Conservation (phyloP, 2,329 filamentous ascomycete species). For the Scedosporium apiospermum region DNA sequence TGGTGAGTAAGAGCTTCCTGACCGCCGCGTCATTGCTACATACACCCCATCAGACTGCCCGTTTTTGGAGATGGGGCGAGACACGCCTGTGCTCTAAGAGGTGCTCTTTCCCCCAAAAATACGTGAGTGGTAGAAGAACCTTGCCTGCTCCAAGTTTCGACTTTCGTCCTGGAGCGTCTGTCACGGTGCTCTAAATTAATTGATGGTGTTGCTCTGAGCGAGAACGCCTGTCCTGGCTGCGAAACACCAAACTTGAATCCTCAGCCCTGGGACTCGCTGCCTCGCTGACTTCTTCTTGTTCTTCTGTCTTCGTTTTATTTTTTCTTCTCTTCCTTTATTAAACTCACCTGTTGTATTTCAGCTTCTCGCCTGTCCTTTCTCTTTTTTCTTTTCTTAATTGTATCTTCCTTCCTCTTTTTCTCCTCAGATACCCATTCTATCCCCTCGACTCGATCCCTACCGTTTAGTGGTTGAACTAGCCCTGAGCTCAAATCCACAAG, state of each 20-base stretch:
- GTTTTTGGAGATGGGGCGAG: background rate
- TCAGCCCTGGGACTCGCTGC: background rate
- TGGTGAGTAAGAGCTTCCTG: conserved; percentile 1
- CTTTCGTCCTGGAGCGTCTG: too few relatives aligned
- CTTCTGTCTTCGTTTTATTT: background rate
- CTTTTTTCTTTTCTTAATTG: background rate
- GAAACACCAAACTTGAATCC: background rate
- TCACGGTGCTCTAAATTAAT: too few relatives aligned
- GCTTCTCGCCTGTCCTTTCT: background rate
- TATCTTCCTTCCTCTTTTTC: background rate
- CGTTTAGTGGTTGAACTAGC: background rate
- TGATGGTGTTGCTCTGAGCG: background rate
- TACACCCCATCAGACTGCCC: background rate
- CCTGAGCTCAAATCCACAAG: background rate
- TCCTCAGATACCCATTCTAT: background rate
- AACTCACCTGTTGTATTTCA: background rate
- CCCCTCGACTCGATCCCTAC: background rate
- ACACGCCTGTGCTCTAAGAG: background rate
- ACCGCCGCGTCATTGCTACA: conserved; percentile 6
- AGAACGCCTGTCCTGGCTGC: background rate
- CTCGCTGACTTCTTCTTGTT: background rate
- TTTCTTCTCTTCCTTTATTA: background rate
- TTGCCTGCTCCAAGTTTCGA: too few relatives aligned
- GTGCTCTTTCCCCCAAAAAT: background rate
- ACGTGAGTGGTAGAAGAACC: too few relatives aligned